Evolutionary conservation across 2,329 filamentous ascomycete species (phyloP), one percentile per base, ranked within the genome.

Genomic region (Phialophora expanda): DNA sequence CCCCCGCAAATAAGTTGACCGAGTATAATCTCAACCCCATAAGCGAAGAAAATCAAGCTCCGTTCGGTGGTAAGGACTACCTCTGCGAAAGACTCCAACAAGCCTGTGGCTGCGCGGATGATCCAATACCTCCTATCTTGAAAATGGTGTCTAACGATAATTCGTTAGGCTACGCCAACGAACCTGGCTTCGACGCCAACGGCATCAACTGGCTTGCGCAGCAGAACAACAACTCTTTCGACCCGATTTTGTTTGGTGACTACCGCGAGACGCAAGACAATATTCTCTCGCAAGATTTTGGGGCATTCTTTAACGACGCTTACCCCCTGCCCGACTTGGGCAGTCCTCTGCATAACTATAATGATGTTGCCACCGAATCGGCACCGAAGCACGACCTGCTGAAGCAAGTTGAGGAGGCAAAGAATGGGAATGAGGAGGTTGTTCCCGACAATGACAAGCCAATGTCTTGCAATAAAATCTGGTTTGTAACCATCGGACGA

Each of bases 251-350:
- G 4, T 98, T 97, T 76, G 91, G 90, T 61, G 91, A 93, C 72
- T 98, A 97, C 78, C 89, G 95, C 60, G 95, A 99, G 74, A 89
- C 92, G 0, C 92, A 96, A 74, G 90, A 92, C 64, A 94, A 89
- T 62, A 85, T 96, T 14, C 79, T 96, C 83, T 70, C 89, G 81
- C 74, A 86, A 51, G 87, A 88, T 8, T 91, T 96, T 70, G 91
- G 92, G 62, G 90, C 82, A 22, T 89, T 89, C 77, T 87, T 87
- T 75, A 86, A 86, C 70, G 93, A 97, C 72, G 90, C 92, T 14
- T 90, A 96, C 75, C 89, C 93, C 17, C 81, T 87, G 65, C 83
- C 77, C 22, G 93, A 97, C 73, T 91, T 96, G 74, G 85, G 87
- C 48, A 93, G 89, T 32, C 92, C 93, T 0, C 94, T 91, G 77